Evolutionary conservation across 192 early-diverging fungal genomes (phyloP).

Genomic region (Mortierella alpina): DNA sequence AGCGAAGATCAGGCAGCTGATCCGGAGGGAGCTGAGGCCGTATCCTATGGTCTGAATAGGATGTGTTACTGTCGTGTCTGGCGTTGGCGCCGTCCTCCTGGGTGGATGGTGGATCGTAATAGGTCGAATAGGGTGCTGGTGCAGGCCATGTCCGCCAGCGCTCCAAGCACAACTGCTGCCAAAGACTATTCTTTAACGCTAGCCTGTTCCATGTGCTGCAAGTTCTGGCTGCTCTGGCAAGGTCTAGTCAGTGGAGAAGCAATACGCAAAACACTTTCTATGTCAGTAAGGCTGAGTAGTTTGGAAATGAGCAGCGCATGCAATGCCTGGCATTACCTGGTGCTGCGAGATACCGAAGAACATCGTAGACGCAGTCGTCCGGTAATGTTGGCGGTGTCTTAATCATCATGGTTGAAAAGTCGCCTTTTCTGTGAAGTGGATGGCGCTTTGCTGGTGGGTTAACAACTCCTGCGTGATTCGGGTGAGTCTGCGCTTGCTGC

Average conservation of each 20-base stretch:
- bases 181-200: conserved; percentile 35
- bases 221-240: conserved; percentile 24
- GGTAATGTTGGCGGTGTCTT: conserved; percentile 10
- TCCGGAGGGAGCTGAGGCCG: background rate
- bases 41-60: background rate
- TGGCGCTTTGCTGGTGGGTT: background rate
- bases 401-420: background rate
- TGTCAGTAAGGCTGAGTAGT: background rate
- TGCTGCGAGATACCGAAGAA: conserved; percentile 34
- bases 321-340: conserved; percentile 7
- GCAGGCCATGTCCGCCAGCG: conserved; percentile 46
- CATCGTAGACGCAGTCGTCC: conserved; percentile 45
- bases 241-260: conserved; percentile 10
- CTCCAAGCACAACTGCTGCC: conserved; percentile 36
- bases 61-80: background rate
- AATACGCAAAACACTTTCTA: background rate
- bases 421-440: background rate
- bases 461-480: background rate
- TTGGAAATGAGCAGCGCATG: background rate
- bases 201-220: conserved; percentile 31
- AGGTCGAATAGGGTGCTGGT: conserved; percentile 17
- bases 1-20: conserved; percentile 17
- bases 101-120: conserved; percentile 8
- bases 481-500: background rate
- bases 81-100: background rate